Percentiles rank a stretch among this genome's conserved stretches.
phyloP scores from a whole-genome alignment of 805 yeast species.

The Wickerhamomyces alni region DNA sequence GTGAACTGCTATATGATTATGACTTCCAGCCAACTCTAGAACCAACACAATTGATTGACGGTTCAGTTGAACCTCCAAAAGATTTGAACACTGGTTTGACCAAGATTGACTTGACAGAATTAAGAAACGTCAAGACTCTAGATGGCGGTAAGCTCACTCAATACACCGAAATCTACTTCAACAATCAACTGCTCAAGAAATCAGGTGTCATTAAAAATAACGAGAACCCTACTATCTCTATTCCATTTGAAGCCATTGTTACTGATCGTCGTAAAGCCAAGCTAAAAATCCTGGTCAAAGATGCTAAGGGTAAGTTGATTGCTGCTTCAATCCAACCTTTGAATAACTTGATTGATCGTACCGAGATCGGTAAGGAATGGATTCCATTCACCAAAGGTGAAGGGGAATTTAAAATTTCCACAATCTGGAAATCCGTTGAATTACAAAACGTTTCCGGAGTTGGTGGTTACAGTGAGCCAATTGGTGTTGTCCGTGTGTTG shows the following conservation, averaged over 20 bases:
- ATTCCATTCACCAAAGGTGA: conserved; percentile 59
- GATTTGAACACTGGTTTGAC: conserved; percentile 92
- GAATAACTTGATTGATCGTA: conserved; percentile 61
- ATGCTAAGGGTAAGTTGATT: conserved; percentile 49
- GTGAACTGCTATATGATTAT: conserved; percentile 63
- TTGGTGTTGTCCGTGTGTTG: conserved; percentile 80
- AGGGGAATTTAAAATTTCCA: conserved; percentile 66
- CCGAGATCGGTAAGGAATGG: conserved; percentile 76
- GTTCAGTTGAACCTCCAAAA: conserved; percentile 79
- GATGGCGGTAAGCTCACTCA: conserved; percentile 50
- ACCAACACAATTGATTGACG: conserved; percentile 61
- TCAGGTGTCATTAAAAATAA: conserved; percentile 55
- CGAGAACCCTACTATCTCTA: conserved; percentile 63
- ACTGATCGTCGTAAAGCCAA: conserved; percentile 67
- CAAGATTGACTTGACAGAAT: conserved; percentile 57
- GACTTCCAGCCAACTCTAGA: conserved; percentile 70
- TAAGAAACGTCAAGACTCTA: conserved; percentile 35
- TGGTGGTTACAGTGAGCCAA: conserved; percentile 87
- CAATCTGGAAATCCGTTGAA: conserved; percentile 84
- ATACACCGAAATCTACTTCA: conserved; percentile 65
- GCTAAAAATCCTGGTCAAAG: conserved; percentile 60
- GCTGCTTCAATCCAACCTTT: conserved; percentile 56
- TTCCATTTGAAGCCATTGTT: conserved; percentile 59
- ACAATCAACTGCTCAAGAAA: conserved; percentile 51
- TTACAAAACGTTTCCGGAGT: conserved; percentile 61